phyloP scores from a whole-genome alignment of 2,329 filamentous ascomycete genomes.

The Scedosporium boydii region DNA sequence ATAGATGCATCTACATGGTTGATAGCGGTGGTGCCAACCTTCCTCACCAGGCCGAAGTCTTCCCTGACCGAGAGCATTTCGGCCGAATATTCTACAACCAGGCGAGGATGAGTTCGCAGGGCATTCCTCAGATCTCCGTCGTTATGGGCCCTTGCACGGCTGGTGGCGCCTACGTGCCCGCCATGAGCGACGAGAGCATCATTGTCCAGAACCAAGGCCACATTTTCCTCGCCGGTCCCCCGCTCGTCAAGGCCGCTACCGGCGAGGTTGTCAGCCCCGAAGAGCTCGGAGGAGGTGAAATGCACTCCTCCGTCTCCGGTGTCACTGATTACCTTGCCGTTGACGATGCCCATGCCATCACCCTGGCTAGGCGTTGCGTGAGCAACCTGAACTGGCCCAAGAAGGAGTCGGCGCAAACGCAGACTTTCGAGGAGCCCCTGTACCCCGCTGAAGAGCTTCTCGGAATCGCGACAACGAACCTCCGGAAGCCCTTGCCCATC shows the following conservation, averaged over 20 bases:
- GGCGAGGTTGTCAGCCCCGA: slow-evolving; percentile 87
- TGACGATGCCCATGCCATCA: slow-evolving; percentile 83
- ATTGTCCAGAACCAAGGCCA: slow-evolving; percentile 95
- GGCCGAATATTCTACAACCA: slow-evolving; percentile 98
- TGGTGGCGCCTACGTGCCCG: slow-evolving; percentile 89
- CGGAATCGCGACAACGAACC: slow-evolving; percentile 83
- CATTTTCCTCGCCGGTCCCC: slow-evolving; percentile 91
- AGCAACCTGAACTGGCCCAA: slow-evolving; percentile 83
- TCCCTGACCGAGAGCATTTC: slow-evolving; percentile 91
- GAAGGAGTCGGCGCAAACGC: slow-evolving; percentile 28
- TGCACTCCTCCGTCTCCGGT: slow-evolving; percentile 84
- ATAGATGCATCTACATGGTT: slow-evolving; percentile 83
- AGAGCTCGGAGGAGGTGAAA: slow-evolving; percentile 78
- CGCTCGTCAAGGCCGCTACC: slow-evolving; percentile 90
- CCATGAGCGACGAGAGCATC: slow-evolving; percentile 96
- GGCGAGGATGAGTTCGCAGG: slow-evolving; percentile 78
- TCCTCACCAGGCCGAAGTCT: slow-evolving; percentile 90
- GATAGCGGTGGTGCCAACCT: slow-evolving; percentile 94
- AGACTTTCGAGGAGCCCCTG: slow-evolving; percentile 61
- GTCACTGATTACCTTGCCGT: slow-evolving; percentile 94
- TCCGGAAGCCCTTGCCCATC: slow-evolving; percentile 75
- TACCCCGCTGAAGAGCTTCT: slow-evolving; percentile 71
- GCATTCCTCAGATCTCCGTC: slow-evolving; percentile 87
- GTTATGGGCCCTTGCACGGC: slow-evolving; percentile 98
- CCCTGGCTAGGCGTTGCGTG: slow-evolving; percentile 74